Percentiles rank a stretch among this genome's conserved stretches.
These are phyloP conservation scores for Candida sp. DNA, from an alignment of 1,139 yeast genomes.

Conservation along the genomic window DNA sequence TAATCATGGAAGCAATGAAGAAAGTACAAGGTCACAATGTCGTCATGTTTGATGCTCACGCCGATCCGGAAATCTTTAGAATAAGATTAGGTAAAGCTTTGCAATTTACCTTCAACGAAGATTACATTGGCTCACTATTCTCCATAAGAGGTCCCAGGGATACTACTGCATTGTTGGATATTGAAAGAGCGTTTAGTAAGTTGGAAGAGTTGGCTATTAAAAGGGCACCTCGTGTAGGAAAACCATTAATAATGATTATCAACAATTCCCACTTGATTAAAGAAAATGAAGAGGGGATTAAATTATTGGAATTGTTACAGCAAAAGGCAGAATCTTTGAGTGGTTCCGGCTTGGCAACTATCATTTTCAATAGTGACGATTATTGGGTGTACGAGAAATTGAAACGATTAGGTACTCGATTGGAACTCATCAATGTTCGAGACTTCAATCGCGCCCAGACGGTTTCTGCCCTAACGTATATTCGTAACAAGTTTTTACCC, in stretches of 20 bases:
- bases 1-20: slow-evolving; percentile 67
- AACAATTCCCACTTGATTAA: slow-evolving; percentile 74
- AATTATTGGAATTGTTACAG: slow-evolving; percentile 72
- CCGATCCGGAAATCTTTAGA: slow-evolving; percentile 82
- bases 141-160: slow-evolving; percentile 87
- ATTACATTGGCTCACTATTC: slow-evolving; percentile 77
- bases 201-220: slow-evolving; percentile 69
- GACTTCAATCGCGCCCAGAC: slow-evolving; percentile 63
- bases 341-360: slow-evolving; percentile 74
- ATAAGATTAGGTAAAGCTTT: slow-evolving; percentile 74
- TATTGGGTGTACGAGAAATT: slow-evolving; percentile 85
- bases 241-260: slow-evolving; percentile 67
- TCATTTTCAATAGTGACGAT: slow-evolving; percentile 79
- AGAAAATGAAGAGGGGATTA: slow-evolving; percentile 68
- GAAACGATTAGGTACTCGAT: slow-evolving; percentile 67
- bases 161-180: slow-evolving; percentile 77
- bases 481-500: slow-evolving; percentile 47
- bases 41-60: slow-evolving; percentile 76
- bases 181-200: slow-evolving; percentile 77
- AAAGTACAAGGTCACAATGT: slow-evolving; percentile 64
- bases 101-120: slow-evolving; percentile 73
- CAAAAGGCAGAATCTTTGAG: slow-evolving; percentile 80
- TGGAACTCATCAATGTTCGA: slow-evolving; percentile 69
- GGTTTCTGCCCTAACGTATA: slow-evolving; percentile 49
- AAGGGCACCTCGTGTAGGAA: slow-evolving; percentile 32